Evolutionary conservation across 192 early-diverging fungal species (phyloP).

Genomic region (Linnemannia exigua): DNA sequence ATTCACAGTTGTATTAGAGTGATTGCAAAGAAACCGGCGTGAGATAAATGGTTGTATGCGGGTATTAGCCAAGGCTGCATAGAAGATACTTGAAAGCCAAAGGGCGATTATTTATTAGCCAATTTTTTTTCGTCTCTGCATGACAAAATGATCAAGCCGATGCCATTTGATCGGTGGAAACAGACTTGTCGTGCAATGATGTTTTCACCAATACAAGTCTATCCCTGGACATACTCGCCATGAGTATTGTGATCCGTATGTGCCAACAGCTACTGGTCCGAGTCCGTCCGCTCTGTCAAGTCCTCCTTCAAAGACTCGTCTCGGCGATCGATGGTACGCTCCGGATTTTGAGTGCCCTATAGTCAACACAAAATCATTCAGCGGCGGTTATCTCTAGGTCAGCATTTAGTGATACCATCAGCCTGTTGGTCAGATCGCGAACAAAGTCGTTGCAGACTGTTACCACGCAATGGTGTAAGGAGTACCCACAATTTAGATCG

Average conservation of each 20-base stretch:
- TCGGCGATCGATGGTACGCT: not conserved
- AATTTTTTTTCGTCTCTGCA: no score
- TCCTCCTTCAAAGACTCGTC: not conserved
- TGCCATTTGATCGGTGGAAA: not conserved
- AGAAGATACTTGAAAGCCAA: no score
- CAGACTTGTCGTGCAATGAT: no score
- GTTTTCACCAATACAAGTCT: not conserved
- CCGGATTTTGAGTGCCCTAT: not conserved
- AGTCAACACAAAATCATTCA: not conserved
- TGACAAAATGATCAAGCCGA: no score
- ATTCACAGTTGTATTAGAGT: no score
- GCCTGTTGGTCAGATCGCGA: not conserved
- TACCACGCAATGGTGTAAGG: not conserved
- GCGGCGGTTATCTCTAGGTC: not conserved
- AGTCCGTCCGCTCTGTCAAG: not conserved
- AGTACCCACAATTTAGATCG: not conserved
- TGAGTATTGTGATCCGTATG: not conserved
- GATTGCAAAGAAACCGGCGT: no score
- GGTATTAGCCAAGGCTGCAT: no score
- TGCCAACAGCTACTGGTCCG: not conserved
- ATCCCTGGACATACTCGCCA: not conserved
- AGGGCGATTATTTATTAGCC: no score
- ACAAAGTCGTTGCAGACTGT: not conserved
- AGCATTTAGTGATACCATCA: not conserved
- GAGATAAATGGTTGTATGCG: no score